Base-by-base conservation (phyloP, 768 basidiomycete species). In the Agrocybe pediades region DNA sequence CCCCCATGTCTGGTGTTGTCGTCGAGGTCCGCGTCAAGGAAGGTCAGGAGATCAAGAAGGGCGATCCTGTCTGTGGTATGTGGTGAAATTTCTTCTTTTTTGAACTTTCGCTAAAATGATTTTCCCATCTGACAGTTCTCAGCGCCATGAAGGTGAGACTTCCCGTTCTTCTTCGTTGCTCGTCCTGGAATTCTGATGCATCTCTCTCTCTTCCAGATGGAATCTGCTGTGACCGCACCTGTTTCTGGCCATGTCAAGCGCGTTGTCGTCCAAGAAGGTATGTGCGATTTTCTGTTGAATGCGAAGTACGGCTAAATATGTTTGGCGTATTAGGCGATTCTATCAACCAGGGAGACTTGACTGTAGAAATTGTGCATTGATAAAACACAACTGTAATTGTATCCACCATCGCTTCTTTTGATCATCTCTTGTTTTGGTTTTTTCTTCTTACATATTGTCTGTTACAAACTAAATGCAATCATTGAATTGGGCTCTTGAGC, bases 1-100 rank as follows among this genome's bases (percentile, higher is more conserved):
- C 94, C 46, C 92, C 95, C 2, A 96, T 97, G 94, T 93, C 92
- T 53, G 97, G 95, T 71, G 96, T 98, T 46, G 95, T 98, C 50
- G 91, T 99, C 16, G 97, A 99, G 71, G 95, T 99, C 44, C 82
- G 96, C 65, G 95, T 98, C 55, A 96, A 97, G 75, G 97, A 98
- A 71, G 95, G 95, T 20, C 89, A 95, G 54, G 93, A 96, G 67
- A 95, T 99, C 71, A 95, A 89, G 85, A 96, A 95, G 74, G 97
- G 97, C 46, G 97, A 99, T 75, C 95, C 96, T 53, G 76, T 98
- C 59, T 90, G 90, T 71, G 86, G 89, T 90, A 70, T 73, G 87
- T 83, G 40, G 51, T 54, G 25, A 59, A 50, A 58, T 56, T 27
- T 43, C 49, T 50, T 41, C 25, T 30, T 19, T 48, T 27, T 43